These are phyloP conservation scores for Hanseniaspora uvarum DNA, from an alignment of 1,139 yeast genomes.

Conservation along the genomic window DNA sequence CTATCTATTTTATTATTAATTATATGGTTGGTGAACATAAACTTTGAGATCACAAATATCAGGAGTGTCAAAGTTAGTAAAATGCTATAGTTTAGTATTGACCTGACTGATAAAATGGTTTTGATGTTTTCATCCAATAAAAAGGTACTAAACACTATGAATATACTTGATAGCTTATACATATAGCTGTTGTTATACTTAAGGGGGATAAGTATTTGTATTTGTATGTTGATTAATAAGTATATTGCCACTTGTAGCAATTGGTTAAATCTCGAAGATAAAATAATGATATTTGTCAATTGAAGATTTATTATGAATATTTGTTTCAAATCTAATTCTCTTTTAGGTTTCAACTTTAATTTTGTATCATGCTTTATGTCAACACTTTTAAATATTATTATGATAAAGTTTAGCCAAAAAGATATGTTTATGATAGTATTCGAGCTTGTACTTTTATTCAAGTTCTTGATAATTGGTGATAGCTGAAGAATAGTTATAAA, in stretches of 20 bases:
- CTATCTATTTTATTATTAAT: conserved; percentile 11
- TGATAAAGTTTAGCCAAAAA: conserved; percentile 58
- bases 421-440: conserved; percentile 94
- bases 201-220: conserved; percentile 28
- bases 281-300: conserved; percentile 74
- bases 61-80: background rate
- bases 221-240: conserved; percentile 27
- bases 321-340: conserved; percentile 31
- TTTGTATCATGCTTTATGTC: background rate
- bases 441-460: conserved; percentile 79
- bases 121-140: background rate
- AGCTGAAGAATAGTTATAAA: conserved; percentile 61
- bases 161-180: background rate
- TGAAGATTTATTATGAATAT: conserved; percentile 75
- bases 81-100: background rate
- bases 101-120: background rate
- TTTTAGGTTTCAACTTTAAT: conserved; percentile 20
- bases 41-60: conserved; percentile 6
- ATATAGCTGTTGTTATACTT: conserved; percentile 2
- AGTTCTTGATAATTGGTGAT: conserved; percentile 81
- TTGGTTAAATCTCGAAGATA: conserved; percentile 71
- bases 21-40: conserved; percentile 6
- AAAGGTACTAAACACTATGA: background rate
- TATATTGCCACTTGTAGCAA: conserved; percentile 75
- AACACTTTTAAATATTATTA: conserved; percentile 1